Percentiles rank a stretch among this genome's conserved stretches.
Evolutionary conservation across 2,329 filamentous ascomycete species (phyloP).

Genomic region (Calonectria fujianensis): DNA sequence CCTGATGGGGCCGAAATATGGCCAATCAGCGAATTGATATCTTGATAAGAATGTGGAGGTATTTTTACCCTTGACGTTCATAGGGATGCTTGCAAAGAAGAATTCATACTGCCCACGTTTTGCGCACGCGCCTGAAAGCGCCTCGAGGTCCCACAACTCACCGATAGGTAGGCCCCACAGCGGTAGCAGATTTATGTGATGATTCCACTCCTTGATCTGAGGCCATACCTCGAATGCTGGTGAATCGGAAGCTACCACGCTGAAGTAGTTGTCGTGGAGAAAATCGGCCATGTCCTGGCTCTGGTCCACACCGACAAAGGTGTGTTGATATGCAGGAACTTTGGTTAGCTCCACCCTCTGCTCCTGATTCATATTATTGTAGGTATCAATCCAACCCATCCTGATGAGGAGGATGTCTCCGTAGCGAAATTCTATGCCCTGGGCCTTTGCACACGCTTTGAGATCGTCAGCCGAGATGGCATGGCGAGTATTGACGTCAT

Average conservation of each 20-base stretch:
- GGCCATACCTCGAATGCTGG: conserved; percentile 31
- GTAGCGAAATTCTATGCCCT: conserved; percentile 24
- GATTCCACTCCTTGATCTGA: conserved; percentile 32
- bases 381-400: conserved; percentile 29
- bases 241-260: conserved; percentile 28
- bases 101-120: conserved; percentile 13
- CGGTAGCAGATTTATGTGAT: conserved; percentile 27
- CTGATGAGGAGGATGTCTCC: conserved; percentile 24
- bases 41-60: not conserved
- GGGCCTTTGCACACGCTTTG: conserved; percentile 3
- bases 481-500: conserved; percentile 25
- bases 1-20: not conserved
- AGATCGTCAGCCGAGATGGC: conserved; percentile 17
- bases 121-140: not conserved
- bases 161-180: conserved; percentile 29
- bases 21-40: not conserved
- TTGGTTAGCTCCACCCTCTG: conserved; percentile 13
- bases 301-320: conserved; percentile 28
- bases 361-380: conserved; percentile 14
- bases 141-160: conserved; percentile 24
- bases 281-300: conserved; percentile 22
- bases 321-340: conserved; percentile 18
- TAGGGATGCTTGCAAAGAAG: conserved; percentile 20
- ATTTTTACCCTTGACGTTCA: conserved; percentile 18
- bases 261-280: conserved; percentile 29